Conservation (phyloP, 768 basidiomycete genomes). For the Rhodotorula toruloides region DNA sequence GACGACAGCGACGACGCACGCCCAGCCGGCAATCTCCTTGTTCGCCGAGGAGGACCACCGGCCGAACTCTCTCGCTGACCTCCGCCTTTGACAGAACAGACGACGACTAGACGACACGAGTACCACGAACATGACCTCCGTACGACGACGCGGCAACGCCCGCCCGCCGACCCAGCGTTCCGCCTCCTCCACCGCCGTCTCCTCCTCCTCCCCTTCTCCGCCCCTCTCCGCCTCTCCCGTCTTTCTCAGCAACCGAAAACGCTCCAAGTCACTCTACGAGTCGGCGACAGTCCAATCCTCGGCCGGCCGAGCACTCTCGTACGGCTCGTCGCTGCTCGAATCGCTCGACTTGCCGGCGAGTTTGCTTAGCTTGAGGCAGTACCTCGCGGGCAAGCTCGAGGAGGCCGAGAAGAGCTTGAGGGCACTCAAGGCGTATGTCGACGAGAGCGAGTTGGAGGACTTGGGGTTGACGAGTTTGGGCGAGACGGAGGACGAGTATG, state of each 20-base stretch:
- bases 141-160: not conserved
- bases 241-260: not conserved
- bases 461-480: no score
- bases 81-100: no score
- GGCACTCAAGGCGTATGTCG: not conserved
- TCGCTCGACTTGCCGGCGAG: constrained; percentile 30
- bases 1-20: no score
- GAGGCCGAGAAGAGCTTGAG: constrained; percentile 17
- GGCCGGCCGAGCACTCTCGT: not conserved
- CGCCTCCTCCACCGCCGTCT: not conserved
- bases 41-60: no score
- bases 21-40: no score
- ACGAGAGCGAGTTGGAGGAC: not conserved
- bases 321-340: constrained; percentile 25
- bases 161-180: not conserved
- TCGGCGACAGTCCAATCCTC: not conserved
- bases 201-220: not conserved
- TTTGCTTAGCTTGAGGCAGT: constrained; percentile 9
- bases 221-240: not conserved
- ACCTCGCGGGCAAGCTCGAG: constrained; percentile 22
- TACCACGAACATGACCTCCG: no score
- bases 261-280: constrained; percentile 14
- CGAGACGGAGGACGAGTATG: not conserved
- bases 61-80: no score
- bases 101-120: no score